Base-by-base conservation (phyloP, 1,284 basidiomycete genomes). In the Boletus calvinii region DNA sequence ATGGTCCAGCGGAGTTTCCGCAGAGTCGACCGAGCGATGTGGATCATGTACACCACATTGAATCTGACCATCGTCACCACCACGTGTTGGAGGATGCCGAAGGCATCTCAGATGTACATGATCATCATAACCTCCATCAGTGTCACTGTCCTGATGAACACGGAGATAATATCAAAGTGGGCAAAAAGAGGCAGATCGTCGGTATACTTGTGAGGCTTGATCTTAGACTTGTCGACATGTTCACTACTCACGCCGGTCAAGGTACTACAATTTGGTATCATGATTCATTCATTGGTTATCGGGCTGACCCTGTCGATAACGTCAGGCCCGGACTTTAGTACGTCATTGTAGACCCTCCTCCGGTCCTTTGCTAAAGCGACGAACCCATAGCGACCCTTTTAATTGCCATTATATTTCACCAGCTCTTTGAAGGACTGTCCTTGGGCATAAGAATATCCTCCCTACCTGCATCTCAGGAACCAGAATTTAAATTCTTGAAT, bases 251-350 rank as follows among this genome's bases (percentile, higher is more conserved):
- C 17, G 15, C 30, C 45, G 5, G n/a, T 35, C 34, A 50, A 88
- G 85, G 81, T 90, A 29, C 71, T 90, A 10, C 85, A 90, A 79
- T 62, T 87, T 1, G 87, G 87, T 29, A 90, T 90, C 56, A 87
- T 89, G 85, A 78, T 90, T n/a, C 88, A 90, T 58, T 89, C 87
- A 0, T 68, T 87, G n/a, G 83, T 90, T 18, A 87, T 90, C 50
- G 87, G 87, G 2, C 66, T 90, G 15, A 90, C 87, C 3, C 71
- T 90, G 18, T 77, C 85, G 2, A 81, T 90, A 52, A 79, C 85
- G 1, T 74, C 77, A 5, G 84, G 87, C 11, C 62, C 79, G 1
- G 86, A 90, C 54, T 90, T 91, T 57, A 77, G 86, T 88, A 54
- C 52, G 84, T 76, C 18, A 18, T 32, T 15, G 1, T 41, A 39